Evolutionary conservation across 2,329 filamentous ascomycete genomes (phyloP).

Genomic region (Colletotrichum lindemuthianum): DNA sequence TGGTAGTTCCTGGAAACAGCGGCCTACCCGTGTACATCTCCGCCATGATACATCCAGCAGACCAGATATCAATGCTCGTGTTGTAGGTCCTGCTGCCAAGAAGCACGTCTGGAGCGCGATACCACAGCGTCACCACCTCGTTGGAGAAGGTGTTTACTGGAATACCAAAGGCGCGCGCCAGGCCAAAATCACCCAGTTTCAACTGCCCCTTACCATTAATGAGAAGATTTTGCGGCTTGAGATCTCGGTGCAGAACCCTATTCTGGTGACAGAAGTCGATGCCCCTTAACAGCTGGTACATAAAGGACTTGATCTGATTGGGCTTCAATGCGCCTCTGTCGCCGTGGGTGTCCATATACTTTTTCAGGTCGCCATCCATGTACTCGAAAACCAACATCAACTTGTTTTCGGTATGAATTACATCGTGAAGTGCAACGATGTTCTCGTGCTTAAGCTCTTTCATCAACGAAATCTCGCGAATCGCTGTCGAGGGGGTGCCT

Average conservation of each 20-base stretch:
- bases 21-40: conserved; percentile 98
- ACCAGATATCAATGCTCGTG: conserved; percentile 99
- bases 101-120: conserved; percentile 94
- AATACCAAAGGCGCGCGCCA: conserved; percentile 94
- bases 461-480: conserved; percentile 98
- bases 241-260: conserved; percentile 90
- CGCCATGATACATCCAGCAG: conserved; percentile 98
- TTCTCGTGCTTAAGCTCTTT: conserved; percentile 99
- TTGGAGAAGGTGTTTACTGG: conserved; percentile 98
- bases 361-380: conserved; percentile 98
- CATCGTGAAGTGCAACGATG: conserved; percentile 96
- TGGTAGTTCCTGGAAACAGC: conserved; percentile 96
- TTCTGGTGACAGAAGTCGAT: conserved; percentile 99
- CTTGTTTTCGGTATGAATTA: conserved; percentile 99
- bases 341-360: conserved; percentile 96
- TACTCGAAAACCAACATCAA: conserved; percentile 99
- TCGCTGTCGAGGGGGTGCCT: conserved; percentile 95
- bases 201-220: conserved; percentile 92
- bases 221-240: conserved; percentile 96
- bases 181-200: conserved; percentile 94
- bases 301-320: conserved; percentile 95
- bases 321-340: conserved; percentile 91
- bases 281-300: conserved; percentile 95
- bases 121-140: conserved; percentile 97
- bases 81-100: conserved; percentile 96